Evolutionary conservation across 2,329 filamentous ascomycete species (phyloP), one percentile per base, ranked within the genome.

Genomic region (Fusarium cyanostomum): DNA sequence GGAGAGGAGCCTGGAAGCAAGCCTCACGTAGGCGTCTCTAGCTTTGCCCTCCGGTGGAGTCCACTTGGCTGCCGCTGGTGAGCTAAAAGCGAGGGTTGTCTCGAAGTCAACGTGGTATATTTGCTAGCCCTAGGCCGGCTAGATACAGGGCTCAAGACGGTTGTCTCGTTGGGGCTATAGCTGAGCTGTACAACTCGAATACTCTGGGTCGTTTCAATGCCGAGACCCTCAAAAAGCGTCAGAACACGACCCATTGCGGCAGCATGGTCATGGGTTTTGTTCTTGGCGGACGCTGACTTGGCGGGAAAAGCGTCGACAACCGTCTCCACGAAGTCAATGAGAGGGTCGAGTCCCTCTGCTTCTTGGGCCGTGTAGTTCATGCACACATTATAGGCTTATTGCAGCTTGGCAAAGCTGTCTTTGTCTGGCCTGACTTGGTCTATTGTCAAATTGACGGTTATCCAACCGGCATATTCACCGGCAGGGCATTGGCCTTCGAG

Each of bases 321-420:
- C 1, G 21, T 18, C 13, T 81, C 74, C n/a, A 91, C 76, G 6
- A 90, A 73, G 4, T 81, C 72, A 26, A 80, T 72, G 30, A 92
- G 73, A 3, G 89, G 89, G 54, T 80, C 72, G 8, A 83, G 76
- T 3, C 88, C 89, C 7, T 80, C 72, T 38, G 82, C 74, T 62
- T 83, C 82, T 46, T 90, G 82, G 5, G 77, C 74, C 8, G 82
- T 78, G 70, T 88, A 84, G 66, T 92, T 81, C 73, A 90, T 82
- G 70, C 90, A 92, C 33, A 88, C 83, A 59, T 85, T 77, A 69
- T 91, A 92, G 1, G 82, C 84, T 41, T 81, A 75, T 72, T 89
- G 85, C 71, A 92, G 77, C 73, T 89, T 89, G 55, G 84, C 74
- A 68, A 91, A 91, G 70, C 90, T 92, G 26, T 83, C 73, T 68